Conservation (phyloP, 2,329 filamentous ascomycete genomes). For the Colletotrichum higginsianum region DNA sequence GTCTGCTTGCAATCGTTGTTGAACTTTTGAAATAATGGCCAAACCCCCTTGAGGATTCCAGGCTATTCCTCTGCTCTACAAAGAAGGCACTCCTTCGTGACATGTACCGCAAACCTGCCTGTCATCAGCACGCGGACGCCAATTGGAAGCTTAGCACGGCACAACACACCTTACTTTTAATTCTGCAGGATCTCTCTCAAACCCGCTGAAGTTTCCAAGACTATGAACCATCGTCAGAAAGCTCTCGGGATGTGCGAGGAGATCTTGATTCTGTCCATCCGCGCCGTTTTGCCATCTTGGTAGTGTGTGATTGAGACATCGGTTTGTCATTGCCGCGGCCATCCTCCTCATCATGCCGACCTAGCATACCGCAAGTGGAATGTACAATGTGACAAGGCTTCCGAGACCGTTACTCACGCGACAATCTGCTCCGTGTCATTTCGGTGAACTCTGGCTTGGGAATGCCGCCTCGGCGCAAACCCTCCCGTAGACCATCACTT, state of each 20-base stretch:
- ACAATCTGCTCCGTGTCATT: neutral
- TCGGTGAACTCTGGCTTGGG: neutral
- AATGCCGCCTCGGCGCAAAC: slow-evolving; percentile 8
- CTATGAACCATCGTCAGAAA: slow-evolving; percentile 21
- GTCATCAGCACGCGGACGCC: too few relatives aligned
- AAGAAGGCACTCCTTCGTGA: slow-evolving; percentile 49
- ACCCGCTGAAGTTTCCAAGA: slow-evolving; percentile 4
- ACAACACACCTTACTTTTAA: too few relatives aligned
- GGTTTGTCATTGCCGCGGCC: neutral
- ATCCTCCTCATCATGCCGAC: slow-evolving; percentile 11
- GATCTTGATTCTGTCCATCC: slow-evolving; percentile 20
- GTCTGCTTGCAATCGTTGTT: slow-evolving; percentile 44
- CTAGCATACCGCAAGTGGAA: neutral
- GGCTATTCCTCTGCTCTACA: slow-evolving; percentile 44
- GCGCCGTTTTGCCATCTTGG: slow-evolving; percentile 26
- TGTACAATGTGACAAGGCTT: neutral
- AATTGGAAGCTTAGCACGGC: too few relatives aligned
- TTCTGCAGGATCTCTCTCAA: too few relatives aligned
- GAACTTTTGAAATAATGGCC: slow-evolving; percentile 39
- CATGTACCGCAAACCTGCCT: slow-evolving; percentile 37
- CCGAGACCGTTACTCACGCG: neutral
- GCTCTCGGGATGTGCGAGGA: slow-evolving; percentile 20
- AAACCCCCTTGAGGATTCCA: slow-evolving; percentile 45
- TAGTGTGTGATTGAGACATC: neutral
- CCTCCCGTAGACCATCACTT: slow-evolving; percentile 19